phyloP scores from a whole-genome alignment of 1,284 basidiomycete species.

The Cutaneotrichosporon cavernicola region DNA sequence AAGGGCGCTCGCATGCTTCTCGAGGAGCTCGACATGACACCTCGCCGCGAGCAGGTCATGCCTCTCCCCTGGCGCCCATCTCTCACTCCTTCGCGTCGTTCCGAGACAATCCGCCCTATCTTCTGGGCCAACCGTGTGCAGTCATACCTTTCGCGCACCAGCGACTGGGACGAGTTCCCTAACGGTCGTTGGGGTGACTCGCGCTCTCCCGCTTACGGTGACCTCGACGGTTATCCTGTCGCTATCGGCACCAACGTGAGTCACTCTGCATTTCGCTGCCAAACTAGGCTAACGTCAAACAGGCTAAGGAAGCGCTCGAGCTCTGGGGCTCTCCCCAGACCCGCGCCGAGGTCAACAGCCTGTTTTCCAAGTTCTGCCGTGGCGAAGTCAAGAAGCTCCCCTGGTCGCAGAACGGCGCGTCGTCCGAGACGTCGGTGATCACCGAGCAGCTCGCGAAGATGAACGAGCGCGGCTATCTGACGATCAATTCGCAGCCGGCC shows the following conservation, averaged over 20 bases:
- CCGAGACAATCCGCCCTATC: constrained; percentile 88
- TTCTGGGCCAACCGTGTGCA: constrained; percentile 83
- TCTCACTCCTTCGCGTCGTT: constrained; percentile 80
- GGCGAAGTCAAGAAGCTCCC: constrained; percentile 74
- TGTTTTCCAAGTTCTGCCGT: constrained; percentile 80
- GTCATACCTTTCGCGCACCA: constrained; percentile 82
- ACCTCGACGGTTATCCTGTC: constrained; percentile 90
- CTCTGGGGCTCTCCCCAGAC: constrained; percentile 83
- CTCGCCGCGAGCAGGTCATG: constrained; percentile 79
- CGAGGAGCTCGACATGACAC: constrained; percentile 79
- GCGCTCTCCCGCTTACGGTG: constrained; percentile 93
- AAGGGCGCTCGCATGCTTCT: constrained; percentile 91
- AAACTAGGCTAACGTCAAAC: neutral
- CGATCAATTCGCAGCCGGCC: constrained; percentile 97
- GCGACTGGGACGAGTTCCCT: constrained; percentile 99
- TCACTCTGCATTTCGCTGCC: neutral
- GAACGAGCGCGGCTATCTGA: constrained; percentile 88
- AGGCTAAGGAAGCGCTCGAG: constrained; percentile 64
- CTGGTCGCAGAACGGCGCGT: constrained; percentile 90
- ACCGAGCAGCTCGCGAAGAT: constrained; percentile 74
- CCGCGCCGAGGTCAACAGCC: constrained; percentile 59
- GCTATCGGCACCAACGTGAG: constrained; percentile 66
- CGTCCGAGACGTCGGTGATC: constrained; percentile 83
- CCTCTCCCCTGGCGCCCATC: constrained; percentile 92
- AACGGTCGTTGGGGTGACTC: constrained; percentile 98